Evolutionary conservation across 148 eudicot genomes (phyloP).

Genomic region (Fagopyrum tataricum): DNA sequence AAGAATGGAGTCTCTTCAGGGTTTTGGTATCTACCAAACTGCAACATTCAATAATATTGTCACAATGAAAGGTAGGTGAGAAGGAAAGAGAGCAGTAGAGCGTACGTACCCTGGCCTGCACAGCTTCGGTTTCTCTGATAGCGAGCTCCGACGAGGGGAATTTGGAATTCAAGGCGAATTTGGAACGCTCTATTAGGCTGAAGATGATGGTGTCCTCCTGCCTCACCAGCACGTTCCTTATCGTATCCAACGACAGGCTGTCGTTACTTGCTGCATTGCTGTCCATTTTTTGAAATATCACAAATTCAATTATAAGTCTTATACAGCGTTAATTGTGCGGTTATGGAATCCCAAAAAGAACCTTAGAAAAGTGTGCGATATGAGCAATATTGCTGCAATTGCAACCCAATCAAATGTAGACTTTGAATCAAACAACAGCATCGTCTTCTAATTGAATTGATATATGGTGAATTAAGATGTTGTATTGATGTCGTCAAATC

Average conservation of each 20-base stretch:
- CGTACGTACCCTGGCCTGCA: constrained; percentile 56
- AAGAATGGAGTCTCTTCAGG: constrained; percentile 86
- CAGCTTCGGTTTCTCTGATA: constrained; percentile 47
- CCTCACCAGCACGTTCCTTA: constrained; percentile 43
- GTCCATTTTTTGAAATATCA: not conserved
- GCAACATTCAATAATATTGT: constrained; percentile 8
- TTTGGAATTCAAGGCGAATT: constrained; percentile 43
- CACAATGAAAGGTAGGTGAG: not conserved
- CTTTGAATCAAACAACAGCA: too few relatives aligned
- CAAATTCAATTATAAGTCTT: not conserved
- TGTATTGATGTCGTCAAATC: too few relatives aligned
- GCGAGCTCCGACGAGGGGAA: constrained; percentile 29
- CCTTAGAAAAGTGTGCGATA: not conserved
- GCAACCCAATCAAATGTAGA: not conserved
- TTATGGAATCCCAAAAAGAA: not conserved
- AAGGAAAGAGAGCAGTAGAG: not conserved
- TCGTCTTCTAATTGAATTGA: too few relatives aligned
- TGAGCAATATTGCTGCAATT: not conserved
- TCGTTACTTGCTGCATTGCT: constrained; percentile 10
- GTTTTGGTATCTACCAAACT: constrained; percentile 77
- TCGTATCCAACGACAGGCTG: constrained; percentile 30
- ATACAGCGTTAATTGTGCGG: not conserved
- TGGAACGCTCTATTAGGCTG: constrained; percentile 56
- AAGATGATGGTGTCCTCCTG: constrained; percentile 81
- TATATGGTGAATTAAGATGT: not conserved